Conservation (phyloP, 768 basidiomycete genomes). For the Leccinum pellstonianum region DNA sequence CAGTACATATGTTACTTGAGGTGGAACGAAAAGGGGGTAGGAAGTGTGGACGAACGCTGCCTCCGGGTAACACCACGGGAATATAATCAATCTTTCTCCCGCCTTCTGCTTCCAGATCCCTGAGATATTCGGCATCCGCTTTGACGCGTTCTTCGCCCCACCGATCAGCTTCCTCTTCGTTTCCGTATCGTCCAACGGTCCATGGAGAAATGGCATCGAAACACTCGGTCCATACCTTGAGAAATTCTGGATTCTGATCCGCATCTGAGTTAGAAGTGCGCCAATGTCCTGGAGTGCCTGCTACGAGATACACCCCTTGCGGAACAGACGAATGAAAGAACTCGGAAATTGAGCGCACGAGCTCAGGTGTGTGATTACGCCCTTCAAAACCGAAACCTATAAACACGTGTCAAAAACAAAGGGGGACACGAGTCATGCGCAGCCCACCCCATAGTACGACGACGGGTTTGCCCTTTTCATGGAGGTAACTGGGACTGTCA, state of each 20-base stretch:
- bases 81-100: constrained; percentile 70
- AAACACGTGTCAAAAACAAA: not conserved
- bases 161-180: constrained; percentile 57
- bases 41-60: constrained; percentile 55
- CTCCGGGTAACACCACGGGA: constrained; percentile 81
- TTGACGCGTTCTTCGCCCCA: constrained; percentile 65
- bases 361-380: constrained; percentile 58
- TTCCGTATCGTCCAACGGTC: constrained; percentile 72
- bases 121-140: constrained; percentile 61
- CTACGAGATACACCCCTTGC: constrained; percentile 73
- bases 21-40: not conserved
- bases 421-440: not conserved
- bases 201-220: constrained; percentile 83
- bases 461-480: constrained; percentile 67
- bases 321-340: constrained; percentile 64
- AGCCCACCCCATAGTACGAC: constrained; percentile 67
- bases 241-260: constrained; percentile 63
- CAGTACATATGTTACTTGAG: constrained; percentile 3
- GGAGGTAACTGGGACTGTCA: constrained; percentile 71
- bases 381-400: constrained; percentile 69
- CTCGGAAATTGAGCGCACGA: constrained; percentile 51
- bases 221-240: constrained; percentile 69
- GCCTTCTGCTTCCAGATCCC: constrained; percentile 43
- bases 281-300: constrained; percentile 73
- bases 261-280: constrained; percentile 68